Evolutionary conservation across 257 asterid genomes (phyloP).

Genomic region (Anisodus acutangulus): DNA sequence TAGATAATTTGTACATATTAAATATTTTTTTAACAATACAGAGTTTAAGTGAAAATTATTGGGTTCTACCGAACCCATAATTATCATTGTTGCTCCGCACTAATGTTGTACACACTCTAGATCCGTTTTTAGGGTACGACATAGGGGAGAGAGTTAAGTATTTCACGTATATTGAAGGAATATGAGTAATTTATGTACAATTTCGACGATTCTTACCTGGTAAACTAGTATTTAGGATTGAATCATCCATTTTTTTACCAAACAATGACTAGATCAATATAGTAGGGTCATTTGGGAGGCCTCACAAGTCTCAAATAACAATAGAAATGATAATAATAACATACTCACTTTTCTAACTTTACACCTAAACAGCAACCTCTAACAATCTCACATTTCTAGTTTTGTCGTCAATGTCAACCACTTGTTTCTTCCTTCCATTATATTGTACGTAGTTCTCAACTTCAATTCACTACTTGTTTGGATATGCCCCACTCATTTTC

Average conservation of each 20-base stretch:
- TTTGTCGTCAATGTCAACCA: slow-evolving; percentile 39
- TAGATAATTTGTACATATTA: no score
- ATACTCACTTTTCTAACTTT: slow-evolving; percentile 36
- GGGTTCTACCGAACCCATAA: no score
- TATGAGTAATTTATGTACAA: not conserved
- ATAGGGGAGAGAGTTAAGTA: not conserved
- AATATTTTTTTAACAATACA: no score
- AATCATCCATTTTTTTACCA: not conserved
- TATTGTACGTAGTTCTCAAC: slow-evolving; percentile 22
- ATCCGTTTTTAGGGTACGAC: not conserved
- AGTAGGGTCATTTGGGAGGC: slow-evolving; percentile 35
- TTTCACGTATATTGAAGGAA: not conserved
- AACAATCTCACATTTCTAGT: slow-evolving; percentile 29
- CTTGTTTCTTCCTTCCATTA: slow-evolving; percentile 26
- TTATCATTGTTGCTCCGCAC: no score
- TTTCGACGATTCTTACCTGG: not conserved
- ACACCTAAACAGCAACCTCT: slow-evolving; percentile 33
- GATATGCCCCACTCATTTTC: slow-evolving; percentile 37
- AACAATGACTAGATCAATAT: not conserved
- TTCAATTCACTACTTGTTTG: slow-evolving; percentile 48
- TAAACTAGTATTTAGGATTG: not conserved
- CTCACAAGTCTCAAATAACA: slow-evolving; percentile 21
- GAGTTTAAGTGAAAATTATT: no score
- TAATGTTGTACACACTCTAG: not conserved
- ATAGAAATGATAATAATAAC: slow-evolving; percentile 5